Conservation (phyloP, 2,329 filamentous ascomycete genomes). For the Fusarium metavorans region DNA sequence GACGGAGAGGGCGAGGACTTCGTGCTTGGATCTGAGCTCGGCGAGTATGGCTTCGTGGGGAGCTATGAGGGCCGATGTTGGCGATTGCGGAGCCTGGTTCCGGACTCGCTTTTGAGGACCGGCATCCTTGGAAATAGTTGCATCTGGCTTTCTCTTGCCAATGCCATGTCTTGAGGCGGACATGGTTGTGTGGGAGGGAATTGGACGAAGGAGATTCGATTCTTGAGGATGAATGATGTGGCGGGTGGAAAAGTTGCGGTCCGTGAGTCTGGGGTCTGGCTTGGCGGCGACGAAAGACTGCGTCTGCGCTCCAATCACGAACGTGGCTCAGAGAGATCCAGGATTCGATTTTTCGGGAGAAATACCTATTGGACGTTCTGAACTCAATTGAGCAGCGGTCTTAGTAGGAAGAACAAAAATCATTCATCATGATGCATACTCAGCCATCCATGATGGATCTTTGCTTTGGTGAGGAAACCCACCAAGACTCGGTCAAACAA, state of each 20-base stretch:
- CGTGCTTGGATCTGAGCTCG: slow-evolving; percentile 60
- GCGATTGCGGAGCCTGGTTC: slow-evolving; percentile 9
- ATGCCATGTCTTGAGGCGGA: slow-evolving; percentile 14
- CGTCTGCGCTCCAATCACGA: neutral
- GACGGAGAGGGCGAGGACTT: slow-evolving; percentile 65
- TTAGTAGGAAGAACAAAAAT: neutral
- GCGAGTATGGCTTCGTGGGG: slow-evolving; percentile 58
- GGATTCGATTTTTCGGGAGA: neutral
- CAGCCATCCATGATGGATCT: neutral
- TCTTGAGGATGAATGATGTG: slow-evolving; percentile 7
- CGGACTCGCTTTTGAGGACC: slow-evolving; percentile 7
- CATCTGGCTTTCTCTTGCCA: slow-evolving; percentile 35
- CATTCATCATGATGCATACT: neutral
- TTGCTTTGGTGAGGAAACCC: neutral
- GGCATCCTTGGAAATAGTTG: neutral
- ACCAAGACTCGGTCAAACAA: neutral
- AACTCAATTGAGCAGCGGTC: neutral
- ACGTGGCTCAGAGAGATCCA: neutral
- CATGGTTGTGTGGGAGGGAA: slow-evolving; percentile 29
- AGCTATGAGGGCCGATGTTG: slow-evolving; percentile 43
- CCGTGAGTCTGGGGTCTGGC: slow-evolving; percentile 14
- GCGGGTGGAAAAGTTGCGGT: slow-evolving; percentile 36
- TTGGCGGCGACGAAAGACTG: slow-evolving; percentile 22
- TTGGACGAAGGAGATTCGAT: slow-evolving; percentile 15
- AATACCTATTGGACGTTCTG: neutral